Conservation (phyloP, 1,284 basidiomycete species). For the Heliocybe sulcata region DNA sequence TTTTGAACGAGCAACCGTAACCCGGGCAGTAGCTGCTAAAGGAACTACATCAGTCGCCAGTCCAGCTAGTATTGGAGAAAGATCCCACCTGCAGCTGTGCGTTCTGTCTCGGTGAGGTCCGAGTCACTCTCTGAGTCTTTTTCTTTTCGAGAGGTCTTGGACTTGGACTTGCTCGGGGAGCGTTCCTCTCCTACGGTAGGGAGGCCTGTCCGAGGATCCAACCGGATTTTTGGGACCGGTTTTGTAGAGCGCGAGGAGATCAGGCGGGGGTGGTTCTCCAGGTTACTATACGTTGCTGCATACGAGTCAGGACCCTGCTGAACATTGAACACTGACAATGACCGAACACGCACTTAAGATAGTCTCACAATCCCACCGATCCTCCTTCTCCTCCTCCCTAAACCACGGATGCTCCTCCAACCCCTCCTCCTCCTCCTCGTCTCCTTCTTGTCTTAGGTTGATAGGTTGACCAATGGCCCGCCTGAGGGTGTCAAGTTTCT, state of each 20-base stretch:
- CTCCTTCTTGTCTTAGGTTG: constrained; percentile 23
- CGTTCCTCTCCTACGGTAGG: constrained; percentile 41
- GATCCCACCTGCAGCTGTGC: not conserved
- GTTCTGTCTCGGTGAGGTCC: constrained; percentile 2
- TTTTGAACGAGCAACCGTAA: constrained; percentile 62
- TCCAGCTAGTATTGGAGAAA: too few species aligned
- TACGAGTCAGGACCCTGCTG: not conserved
- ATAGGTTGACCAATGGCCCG: constrained; percentile 67
- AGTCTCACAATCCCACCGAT: constrained; percentile 93
- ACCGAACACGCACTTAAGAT: constrained; percentile 68
- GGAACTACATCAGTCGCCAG: too few species aligned
- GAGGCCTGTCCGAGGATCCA: constrained; percentile 73
- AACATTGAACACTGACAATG: not conserved
- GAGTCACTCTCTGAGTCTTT: constrained; percentile 26
- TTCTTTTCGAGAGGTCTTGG: constrained; percentile 20
- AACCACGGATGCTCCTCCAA: constrained; percentile 43
- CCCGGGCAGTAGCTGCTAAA: constrained; percentile 14
- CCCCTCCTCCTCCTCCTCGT: constrained; percentile 37
- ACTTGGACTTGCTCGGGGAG: constrained; percentile 7
- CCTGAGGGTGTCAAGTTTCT: constrained; percentile 77
- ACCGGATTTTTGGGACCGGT: constrained; percentile 53
- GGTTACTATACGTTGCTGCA: constrained; percentile 88
- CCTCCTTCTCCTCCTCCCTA: constrained; percentile 54
- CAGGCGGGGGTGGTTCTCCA: constrained; percentile 89
- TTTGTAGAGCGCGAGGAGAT: constrained; percentile 60